phyloP scores from a whole-genome alignment of 345 rosid species.

The Cochlearia excelsa region DNA sequence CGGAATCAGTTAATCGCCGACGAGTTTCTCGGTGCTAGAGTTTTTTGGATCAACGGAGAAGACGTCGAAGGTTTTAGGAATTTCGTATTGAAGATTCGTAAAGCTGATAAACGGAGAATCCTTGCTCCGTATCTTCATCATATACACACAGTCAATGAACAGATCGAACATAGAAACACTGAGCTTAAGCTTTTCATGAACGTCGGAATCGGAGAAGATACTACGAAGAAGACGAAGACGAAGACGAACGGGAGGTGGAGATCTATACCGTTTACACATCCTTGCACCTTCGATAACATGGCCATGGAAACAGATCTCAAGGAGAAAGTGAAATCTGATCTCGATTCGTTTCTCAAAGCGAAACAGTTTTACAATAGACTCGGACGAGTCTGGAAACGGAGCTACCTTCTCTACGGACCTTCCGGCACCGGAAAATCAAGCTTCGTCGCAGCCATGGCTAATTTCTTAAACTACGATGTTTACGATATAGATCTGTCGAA shows the following conservation, averaged over 20 bases:
- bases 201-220: constrained; percentile 21
- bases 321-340: constrained; percentile 61
- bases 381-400: constrained; percentile 82
- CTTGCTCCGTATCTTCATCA: constrained; percentile 86
- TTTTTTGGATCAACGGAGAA: constrained; percentile 65
- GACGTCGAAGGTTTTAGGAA: constrained; percentile 19
- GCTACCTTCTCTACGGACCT: constrained; percentile 66
- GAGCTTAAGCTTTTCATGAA: constrained; percentile 65
- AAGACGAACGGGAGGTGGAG: constrained; percentile 58
- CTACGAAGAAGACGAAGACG: constrained; percentile 15
- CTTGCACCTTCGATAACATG: constrained; percentile 77
- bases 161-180: constrained; percentile 53
- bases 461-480: constrained; percentile 56
- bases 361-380: constrained; percentile 67
- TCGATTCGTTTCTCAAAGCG: constrained; percentile 58
- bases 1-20: constrained; percentile 64
- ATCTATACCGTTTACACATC: constrained; percentile 69
- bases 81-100: constrained; percentile 64
- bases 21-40: constrained; percentile 66
- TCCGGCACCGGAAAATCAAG: constrained; percentile 87
- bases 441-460: constrained; percentile 75
- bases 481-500: constrained; percentile 69
- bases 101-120: constrained; percentile 72
- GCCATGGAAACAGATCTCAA: constrained; percentile 75
- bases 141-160: constrained; percentile 72